A percentile compares a stretch with the other conserved stretches of the same genome.
Conservation (phyloP, 2,329 filamentous ascomycete genomes). For the Sphaerulina musiva region DNA sequence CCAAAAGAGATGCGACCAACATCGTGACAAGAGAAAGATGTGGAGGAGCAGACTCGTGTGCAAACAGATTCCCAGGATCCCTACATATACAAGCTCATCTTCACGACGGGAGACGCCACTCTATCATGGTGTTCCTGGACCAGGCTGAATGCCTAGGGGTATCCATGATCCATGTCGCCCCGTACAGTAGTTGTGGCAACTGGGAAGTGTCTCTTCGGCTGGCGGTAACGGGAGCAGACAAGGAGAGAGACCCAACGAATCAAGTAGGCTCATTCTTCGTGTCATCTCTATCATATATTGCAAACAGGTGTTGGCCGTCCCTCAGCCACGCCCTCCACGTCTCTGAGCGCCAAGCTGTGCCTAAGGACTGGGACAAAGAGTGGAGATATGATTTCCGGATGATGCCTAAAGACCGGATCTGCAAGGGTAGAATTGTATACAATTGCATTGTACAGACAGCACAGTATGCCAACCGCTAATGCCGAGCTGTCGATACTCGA, state of each 20-base stretch:
- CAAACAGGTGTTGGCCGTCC: not conserved
- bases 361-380: not conserved
- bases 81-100: not conserved
- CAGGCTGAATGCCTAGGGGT: no score
- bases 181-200: no score
- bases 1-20: not conserved
- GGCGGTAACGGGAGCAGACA: not conserved
- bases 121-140: no score
- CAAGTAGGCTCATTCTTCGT: not conserved
- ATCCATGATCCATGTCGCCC: no score
- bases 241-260: not conserved
- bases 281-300: not conserved
- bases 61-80: not conserved
- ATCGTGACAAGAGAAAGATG: not conserved
- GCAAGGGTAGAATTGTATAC: not conserved
- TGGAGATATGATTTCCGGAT: not conserved
- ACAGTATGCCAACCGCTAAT: not conserved
- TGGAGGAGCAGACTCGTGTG: not conserved
- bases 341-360: not conserved
- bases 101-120: no score
- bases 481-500: not conserved
- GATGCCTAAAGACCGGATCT: not conserved
- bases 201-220: not conserved
- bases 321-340: not conserved
- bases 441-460: not conserved